Percentiles rank a stretch among this genome's conserved stretches.
Conservation (phyloP, 1,284 basidiomycete genomes). For the Trametes versicolor region DNA sequence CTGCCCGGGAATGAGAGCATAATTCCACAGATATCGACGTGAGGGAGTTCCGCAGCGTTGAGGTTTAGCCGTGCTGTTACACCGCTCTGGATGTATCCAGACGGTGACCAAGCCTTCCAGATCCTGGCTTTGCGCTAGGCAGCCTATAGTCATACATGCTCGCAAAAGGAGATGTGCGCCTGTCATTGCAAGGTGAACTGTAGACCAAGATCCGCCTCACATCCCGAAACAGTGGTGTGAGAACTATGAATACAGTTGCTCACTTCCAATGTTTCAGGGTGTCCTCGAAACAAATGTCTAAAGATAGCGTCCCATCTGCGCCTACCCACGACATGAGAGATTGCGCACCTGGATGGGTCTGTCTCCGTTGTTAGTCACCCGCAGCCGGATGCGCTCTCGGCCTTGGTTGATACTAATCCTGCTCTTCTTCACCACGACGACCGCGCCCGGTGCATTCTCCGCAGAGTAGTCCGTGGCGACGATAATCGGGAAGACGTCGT, state of each 20-base stretch:
- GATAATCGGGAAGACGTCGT: constrained; percentile 69
- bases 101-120: too few relatives aligned
- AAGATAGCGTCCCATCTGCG: background rate
- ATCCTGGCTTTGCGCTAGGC: too few relatives aligned
- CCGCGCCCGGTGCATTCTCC: constrained; percentile 76
- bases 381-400: constrained; percentile 74
- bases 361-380: constrained; percentile 94
- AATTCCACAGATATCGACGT: too few relatives aligned
- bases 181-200: background rate
- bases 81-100: background rate
- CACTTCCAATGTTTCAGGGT: constrained; percentile 4
- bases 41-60: too few relatives aligned
- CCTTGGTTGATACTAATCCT: constrained; percentile 82
- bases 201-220: background rate
- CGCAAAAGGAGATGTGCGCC: background rate
- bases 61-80: background rate
- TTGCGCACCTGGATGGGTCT: constrained; percentile 86
- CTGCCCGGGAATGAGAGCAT: too few relatives aligned
- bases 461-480: constrained; percentile 58
- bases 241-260: background rate
- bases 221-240: constrained; percentile 1
- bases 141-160: background rate
- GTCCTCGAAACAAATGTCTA: background rate
- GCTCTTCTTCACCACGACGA: constrained; percentile 74
- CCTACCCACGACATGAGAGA: constrained; percentile 1